These are phyloP conservation scores for Mycena floridula DNA, from an alignment of 768 basidiomycete species.

Conservation along the genomic window DNA sequence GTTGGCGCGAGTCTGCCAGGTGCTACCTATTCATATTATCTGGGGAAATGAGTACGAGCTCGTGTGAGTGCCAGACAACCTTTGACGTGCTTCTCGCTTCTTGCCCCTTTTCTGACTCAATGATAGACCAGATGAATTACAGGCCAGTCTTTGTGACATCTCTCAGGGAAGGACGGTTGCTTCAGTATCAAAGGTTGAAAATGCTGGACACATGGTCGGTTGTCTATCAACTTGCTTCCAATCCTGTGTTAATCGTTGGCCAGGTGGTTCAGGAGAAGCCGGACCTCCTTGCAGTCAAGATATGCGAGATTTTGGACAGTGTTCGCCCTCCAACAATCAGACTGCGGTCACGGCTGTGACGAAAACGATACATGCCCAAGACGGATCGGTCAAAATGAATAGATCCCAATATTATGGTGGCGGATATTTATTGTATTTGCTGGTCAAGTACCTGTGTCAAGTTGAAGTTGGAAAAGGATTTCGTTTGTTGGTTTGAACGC, in stretches of 20 bases:
- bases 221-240: neutral
- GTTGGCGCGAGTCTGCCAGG: constrained; percentile 25
- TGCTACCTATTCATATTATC: constrained; percentile 39
- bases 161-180: constrained; percentile 33
- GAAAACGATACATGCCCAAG: too few species aligned
- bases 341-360: too few species aligned
- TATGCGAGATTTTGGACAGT: constrained; percentile 27
- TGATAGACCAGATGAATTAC: constrained; percentile 40
- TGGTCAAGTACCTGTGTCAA: too few species aligned
- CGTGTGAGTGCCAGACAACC: constrained; percentile 26
- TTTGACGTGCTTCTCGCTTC: constrained; percentile 1
- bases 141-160: constrained; percentile 34
- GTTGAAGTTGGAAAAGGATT: too few species aligned
- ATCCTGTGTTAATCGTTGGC: neutral
- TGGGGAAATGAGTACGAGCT: constrained; percentile 39
- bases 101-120: neutral
- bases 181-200: constrained; percentile 36
- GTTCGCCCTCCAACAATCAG: constrained; percentile 8
- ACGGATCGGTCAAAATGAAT: too few species aligned
- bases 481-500: too few species aligned
- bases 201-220: constrained; percentile 41
- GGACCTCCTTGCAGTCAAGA: constrained; percentile 27
- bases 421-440: too few species aligned
- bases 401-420: too few species aligned
- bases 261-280: constrained; percentile 43